Evolutionary conservation across 1,284 basidiomycete genomes (phyloP).

Genomic region (Ganoderma lingzhi): DNA sequence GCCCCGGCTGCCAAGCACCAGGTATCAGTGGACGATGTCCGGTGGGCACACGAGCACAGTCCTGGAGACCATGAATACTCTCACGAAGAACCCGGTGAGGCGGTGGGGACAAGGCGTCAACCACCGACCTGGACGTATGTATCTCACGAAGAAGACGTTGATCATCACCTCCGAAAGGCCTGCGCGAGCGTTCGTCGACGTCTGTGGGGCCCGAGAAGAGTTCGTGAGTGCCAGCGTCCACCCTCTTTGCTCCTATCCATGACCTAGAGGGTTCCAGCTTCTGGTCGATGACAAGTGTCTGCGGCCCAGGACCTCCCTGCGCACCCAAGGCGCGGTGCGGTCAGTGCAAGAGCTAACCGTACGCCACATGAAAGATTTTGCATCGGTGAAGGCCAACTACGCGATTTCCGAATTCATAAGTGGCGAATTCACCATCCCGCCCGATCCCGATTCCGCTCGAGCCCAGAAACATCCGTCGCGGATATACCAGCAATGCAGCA

Average conservation of each 20-base stretch:
- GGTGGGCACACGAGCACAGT: neutral
- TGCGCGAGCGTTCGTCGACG: neutral
- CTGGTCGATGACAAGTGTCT: neutral
- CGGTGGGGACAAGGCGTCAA: neutral
- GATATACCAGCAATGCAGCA: neutral
- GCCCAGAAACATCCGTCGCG: neutral
- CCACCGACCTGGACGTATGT: neutral
- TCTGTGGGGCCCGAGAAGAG: neutral
- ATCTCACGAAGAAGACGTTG: neutral
- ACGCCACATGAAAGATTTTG: neutral
- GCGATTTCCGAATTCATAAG: neutral
- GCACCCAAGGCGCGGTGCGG: neutral
- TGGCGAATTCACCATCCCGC: neutral
- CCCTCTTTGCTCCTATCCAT: neutral
- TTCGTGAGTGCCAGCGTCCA: neutral
- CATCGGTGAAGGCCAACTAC: neutral
- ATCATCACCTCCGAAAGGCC: neutral
- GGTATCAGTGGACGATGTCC: neutral
- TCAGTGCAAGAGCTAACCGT: constrained; percentile 9
- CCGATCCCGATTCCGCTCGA: neutral
- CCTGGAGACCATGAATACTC: neutral
- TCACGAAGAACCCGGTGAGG: neutral
- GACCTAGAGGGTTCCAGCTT: constrained; percentile 5
- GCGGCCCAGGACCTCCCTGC: constrained; percentile 8
- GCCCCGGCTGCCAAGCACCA: neutral